A percentile compares a stretch with the other conserved stretches of the same genome.
Evolutionary conservation across 179 eudicot species (phyloP).

Genomic region (Carnegiea gigantea): DNA sequence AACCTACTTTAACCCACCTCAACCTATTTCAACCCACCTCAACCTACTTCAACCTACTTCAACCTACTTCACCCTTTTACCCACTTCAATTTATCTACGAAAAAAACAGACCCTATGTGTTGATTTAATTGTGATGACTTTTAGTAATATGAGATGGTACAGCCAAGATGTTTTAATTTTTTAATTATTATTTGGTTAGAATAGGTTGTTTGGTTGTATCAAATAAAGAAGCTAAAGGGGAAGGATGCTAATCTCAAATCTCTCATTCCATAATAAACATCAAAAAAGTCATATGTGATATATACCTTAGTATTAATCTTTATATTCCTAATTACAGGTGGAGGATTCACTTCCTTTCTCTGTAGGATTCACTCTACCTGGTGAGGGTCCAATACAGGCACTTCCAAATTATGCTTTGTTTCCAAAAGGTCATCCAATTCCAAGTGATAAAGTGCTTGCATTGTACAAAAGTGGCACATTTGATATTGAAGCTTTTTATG

Average conservation of each 20-base stretch:
- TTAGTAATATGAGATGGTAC: not conserved
- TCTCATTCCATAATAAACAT: no score
- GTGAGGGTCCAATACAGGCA: slow-evolving; percentile 50
- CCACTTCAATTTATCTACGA: no score
- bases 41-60: no score
- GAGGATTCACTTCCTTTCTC: slow-evolving; percentile 89
- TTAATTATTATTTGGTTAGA: not conserved
- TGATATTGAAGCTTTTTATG: slow-evolving; percentile 63
- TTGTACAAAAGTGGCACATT: slow-evolving; percentile 51
- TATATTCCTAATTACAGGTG: slow-evolving; percentile 52
- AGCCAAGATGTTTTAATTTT: not conserved
- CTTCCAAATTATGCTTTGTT: slow-evolving; percentile 49
- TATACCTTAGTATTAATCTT: not conserved
- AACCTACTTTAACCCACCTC: no score
- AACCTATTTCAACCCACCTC: no score
- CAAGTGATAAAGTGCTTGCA: slow-evolving; percentile 69
- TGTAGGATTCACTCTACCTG: slow-evolving; percentile 51
- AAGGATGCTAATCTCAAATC: no score
- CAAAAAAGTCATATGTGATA: not conserved
- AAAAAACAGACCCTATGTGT: not conserved
- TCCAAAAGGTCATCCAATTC: slow-evolving; percentile 73
- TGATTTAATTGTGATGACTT: not conserved
- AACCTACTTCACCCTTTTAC: no score
- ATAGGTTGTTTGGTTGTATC: not conserved
- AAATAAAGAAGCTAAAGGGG: no score